These are phyloP conservation scores for Leccinum pellstonianum DNA, from an alignment of 768 basidiomycete genomes.

Conservation along the genomic window DNA sequence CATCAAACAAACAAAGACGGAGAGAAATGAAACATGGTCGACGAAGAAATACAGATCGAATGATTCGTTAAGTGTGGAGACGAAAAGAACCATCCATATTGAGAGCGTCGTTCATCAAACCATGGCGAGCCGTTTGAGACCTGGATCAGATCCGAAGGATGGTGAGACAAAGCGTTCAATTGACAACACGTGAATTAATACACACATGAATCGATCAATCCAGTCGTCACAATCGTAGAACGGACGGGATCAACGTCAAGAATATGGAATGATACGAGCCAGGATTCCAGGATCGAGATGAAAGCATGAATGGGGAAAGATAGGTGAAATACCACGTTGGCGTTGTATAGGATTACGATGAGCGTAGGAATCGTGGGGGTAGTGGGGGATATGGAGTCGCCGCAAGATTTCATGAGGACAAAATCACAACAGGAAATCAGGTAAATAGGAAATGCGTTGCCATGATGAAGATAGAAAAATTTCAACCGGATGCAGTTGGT, in stretches of 20 bases:
- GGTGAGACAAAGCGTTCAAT: background rate
- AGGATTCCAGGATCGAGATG: background rate
- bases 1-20: background rate
- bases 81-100: background rate
- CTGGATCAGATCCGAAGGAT: slow-evolving; percentile 3
- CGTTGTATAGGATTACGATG: slow-evolving; percentile 12
- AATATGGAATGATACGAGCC: background rate
- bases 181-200: slow-evolving; percentile 1
- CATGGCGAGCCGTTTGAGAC: background rate
- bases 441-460: slow-evolving; percentile 3
- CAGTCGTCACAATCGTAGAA: background rate
- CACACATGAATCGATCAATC: background rate
- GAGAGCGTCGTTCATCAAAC: slow-evolving; percentile 2
- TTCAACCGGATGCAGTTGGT: background rate
- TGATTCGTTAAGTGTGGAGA: slow-evolving; percentile 1
- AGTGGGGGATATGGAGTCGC: slow-evolving; percentile 11
- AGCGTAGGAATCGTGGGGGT: slow-evolving; percentile 23
- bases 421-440: background rate
- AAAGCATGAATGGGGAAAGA: slow-evolving; percentile 18
- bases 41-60: background rate
- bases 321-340: background rate
- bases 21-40: background rate
- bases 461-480: background rate
- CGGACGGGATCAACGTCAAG: background rate
- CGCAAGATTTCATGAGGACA: background rate